A percentile compares a stretch with the other conserved stretches of the same genome.
Evolutionary conservation across 2,329 filamentous ascomycete species (phyloP).

Genomic region (Penicillium sclerotiorum): DNA sequence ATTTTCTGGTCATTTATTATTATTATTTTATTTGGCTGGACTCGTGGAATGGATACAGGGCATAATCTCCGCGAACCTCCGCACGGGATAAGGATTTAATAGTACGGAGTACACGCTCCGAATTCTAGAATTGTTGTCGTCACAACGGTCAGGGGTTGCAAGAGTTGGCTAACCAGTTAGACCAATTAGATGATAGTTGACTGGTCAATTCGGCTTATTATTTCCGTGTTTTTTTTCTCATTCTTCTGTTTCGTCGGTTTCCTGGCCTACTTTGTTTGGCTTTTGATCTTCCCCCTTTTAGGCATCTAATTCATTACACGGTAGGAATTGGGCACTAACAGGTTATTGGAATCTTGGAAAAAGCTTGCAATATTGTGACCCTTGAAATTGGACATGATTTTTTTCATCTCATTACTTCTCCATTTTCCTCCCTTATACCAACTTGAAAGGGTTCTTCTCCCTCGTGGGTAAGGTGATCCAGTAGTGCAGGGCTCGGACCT

Average conservation of each 20-base stretch:
- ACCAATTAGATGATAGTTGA: background rate
- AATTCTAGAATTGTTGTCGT: conserved; percentile 8
- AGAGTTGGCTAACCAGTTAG: conserved; percentile 6
- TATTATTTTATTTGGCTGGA: background rate
- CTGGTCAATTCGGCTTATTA: background rate
- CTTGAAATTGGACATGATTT: too few species aligned
- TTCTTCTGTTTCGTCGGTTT: background rate
- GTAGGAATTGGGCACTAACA: background rate
- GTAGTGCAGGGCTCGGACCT: conserved; percentile 13
- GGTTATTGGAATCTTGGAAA: conserved; percentile 1
- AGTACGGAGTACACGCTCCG: too few species aligned
- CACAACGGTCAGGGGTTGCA: conserved; percentile 15
- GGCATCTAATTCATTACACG: background rate
- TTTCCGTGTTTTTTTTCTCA: background rate
- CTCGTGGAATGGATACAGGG: background rate
- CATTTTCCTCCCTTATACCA: too few species aligned
- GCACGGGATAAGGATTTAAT: conserved; percentile 7
- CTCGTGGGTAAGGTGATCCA: too few species aligned
- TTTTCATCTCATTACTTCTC: too few species aligned
- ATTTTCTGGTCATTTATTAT: conserved; percentile 1
- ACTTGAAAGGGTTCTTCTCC: too few species aligned
- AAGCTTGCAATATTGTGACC: too few species aligned
- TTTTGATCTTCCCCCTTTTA: conserved; percentile 3
- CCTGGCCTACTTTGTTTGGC: background rate
- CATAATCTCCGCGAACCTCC: conserved; percentile 16